Evolutionary conservation across 2,329 filamentous ascomycete genomes (phyloP).

Genomic region (Cytospora piceae): DNA sequence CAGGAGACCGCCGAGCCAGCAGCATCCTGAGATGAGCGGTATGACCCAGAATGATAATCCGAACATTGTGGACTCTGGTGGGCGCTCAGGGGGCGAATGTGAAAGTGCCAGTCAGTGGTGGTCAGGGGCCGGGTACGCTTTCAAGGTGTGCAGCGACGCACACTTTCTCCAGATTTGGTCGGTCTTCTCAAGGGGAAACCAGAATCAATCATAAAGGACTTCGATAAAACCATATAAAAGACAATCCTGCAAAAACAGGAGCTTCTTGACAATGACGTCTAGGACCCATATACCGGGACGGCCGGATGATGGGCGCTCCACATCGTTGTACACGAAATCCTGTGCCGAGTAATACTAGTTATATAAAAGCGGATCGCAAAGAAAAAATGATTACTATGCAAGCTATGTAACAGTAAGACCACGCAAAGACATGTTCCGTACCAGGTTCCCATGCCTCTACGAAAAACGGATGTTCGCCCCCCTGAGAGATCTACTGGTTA

Average conservation of each 20-base stretch:
- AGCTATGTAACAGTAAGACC: background rate
- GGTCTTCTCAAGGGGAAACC: background rate
- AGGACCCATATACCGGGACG: background rate
- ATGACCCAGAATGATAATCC: conserved; percentile 20
- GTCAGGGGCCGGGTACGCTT: background rate
- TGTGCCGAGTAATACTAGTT: background rate
- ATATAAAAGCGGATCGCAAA: background rate
- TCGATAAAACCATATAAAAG: background rate
- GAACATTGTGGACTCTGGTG: background rate
- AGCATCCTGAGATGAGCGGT: conserved; percentile 21
- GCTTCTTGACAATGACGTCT: background rate
- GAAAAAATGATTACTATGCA: background rate
- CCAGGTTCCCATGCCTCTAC: background rate
- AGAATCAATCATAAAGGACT: background rate
- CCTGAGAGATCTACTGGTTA: background rate
- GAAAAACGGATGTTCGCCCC: background rate
- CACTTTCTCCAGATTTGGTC: background rate
- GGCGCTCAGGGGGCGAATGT: background rate
- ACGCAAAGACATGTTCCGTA: background rate
- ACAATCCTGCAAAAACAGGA: background rate
- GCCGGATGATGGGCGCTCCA: conserved; percentile 2
- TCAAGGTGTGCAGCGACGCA: background rate
- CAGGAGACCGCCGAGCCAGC: conserved; percentile 24
- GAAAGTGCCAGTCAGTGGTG: background rate
- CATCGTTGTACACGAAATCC: background rate